Base-by-base conservation (phyloP, 345 rosid genomes). In the Fremontodendron californicum region DNA sequence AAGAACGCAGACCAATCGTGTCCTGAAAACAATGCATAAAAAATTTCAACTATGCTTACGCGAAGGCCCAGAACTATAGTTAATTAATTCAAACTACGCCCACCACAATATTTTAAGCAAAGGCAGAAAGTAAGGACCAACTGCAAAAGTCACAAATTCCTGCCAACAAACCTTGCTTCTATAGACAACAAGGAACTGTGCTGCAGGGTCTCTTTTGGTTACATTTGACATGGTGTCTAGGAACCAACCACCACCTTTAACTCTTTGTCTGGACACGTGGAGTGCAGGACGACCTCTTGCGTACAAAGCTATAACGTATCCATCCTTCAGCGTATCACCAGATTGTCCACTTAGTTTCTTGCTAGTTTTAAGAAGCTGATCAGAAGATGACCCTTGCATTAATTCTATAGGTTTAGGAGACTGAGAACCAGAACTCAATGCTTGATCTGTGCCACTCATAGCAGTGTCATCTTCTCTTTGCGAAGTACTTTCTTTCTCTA, bases 191-290 rank as follows among this genome's bases (percentile, higher is more conserved):
- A 96, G 93, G 85, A 93, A 96, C 82, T 96, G 99, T 42, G 98
- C 94, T n/a, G 97, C 98, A 57, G 99, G 99, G 85, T 96, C 99
- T 75, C 97, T 91, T 81, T 89, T 93, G 21, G 96, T 89, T 67
- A 96, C 96, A 84, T 88, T 87, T 40, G 99, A 89, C 91, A 93
- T 81, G 25, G 92, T 78, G 78, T 93, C 98, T 4, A 96, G 85
- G 88, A 96, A 88, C 99, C 99, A 96, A 55, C 99, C 98, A 66
- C 98, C 98, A 10, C 94, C 96, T 91, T 92, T 96, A 51, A 85
- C 91, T 85, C 98, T 90, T 87, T 92, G 97, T 80, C 99, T 87
- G 58, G 99, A 91, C 61, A 96, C 92, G 80, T 93, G 94, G 66
- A 93, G 91, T 3, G 86, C 87, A 21, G 89, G 79, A 52, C 72